Percentiles rank a stretch among this genome's conserved stretches.
Evolutionary conservation across 169 alveolate species (phyloP).

Genomic region (Plasmodium fragile): DNA sequence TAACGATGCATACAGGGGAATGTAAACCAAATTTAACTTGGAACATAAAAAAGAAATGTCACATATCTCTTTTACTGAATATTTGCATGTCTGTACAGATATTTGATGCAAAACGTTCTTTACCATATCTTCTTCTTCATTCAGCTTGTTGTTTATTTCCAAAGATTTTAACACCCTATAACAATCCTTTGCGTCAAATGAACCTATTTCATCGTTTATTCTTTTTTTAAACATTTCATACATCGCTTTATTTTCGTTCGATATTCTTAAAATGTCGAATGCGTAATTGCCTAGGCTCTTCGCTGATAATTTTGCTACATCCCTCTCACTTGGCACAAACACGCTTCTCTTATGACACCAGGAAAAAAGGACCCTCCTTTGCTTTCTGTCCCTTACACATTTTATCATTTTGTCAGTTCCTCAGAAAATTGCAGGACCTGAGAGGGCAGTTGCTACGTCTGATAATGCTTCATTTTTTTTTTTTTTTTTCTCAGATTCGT

Average conservation of each 20-base stretch:
- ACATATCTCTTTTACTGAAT: slow-evolving; percentile 73
- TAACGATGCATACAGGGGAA: slow-evolving; percentile 71
- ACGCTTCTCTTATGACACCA: slow-evolving; percentile 7
- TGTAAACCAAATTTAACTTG: slow-evolving; percentile 30
- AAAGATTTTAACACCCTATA: slow-evolving; percentile 67
- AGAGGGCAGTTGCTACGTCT: not conserved
- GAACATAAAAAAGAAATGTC: slow-evolving; percentile 73
- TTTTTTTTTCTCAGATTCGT: not conserved
- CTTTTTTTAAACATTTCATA: slow-evolving; percentile 41
- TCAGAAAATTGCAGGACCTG: not conserved
- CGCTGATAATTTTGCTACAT: slow-evolving; percentile 44
- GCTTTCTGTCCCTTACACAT: not conserved
- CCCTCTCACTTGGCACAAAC: slow-evolving; percentile 23
- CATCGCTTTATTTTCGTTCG: slow-evolving; percentile 21
- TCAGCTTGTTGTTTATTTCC: slow-evolving; percentile 48
- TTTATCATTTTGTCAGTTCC: slow-evolving; percentile 24
- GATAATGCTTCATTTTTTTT: slow-evolving; percentile 1
- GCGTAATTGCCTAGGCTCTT: slow-evolving; percentile 56
- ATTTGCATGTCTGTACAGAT: slow-evolving; percentile 42
- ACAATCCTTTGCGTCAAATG: slow-evolving; percentile 62
- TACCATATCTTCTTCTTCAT: slow-evolving; percentile 51
- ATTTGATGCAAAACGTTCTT: slow-evolving; percentile 23
- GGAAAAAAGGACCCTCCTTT: not conserved
- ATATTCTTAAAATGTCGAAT: slow-evolving; percentile 61
- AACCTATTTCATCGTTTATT: slow-evolving; percentile 21